Evolutionary conservation across 2,329 filamentous ascomycete species (phyloP).

Genomic region (Penicillium sp.): DNA sequence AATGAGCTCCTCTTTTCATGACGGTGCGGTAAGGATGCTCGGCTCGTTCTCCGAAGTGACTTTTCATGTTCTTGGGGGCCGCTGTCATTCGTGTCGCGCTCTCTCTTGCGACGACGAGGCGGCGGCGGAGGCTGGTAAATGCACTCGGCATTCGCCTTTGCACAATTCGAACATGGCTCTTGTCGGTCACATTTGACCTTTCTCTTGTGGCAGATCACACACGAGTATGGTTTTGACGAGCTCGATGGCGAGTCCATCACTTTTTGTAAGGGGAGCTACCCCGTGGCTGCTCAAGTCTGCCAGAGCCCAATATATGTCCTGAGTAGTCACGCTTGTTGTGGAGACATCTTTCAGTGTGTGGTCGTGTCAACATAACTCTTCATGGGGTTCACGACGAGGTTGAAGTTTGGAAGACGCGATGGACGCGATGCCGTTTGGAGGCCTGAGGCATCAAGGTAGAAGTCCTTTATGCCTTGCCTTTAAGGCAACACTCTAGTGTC

Average conservation of each 20-base stretch:
- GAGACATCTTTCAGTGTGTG: too few relatives aligned
- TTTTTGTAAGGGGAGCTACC: too few relatives aligned
- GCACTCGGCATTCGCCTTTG: constrained; percentile 40
- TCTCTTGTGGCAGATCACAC: constrained; percentile 39
- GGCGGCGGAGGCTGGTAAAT: constrained; percentile 31
- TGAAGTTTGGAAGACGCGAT: too few relatives aligned
- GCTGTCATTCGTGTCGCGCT: constrained; percentile 6
- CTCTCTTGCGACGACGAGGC: constrained; percentile 27
- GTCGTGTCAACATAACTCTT: too few relatives aligned
- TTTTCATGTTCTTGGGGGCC: constrained; percentile 13
- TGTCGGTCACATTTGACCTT: constrained; percentile 47
- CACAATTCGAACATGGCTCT: constrained; percentile 47
- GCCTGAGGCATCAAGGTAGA: too few relatives aligned
- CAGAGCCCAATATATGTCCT: too few relatives aligned
- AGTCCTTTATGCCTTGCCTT: background rate
- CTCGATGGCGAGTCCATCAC: constrained; percentile 21
- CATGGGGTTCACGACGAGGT: too few relatives aligned
- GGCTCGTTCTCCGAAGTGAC: constrained; percentile 3
- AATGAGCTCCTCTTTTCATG: background rate
- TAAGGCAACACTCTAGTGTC: too few relatives aligned
- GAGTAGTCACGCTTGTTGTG: too few relatives aligned
- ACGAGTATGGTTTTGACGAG: constrained; percentile 25
- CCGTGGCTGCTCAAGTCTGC: too few relatives aligned
- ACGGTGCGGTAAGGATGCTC: background rate
- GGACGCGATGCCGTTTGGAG: too few relatives aligned